Evolutionary conservation across 1,284 basidiomycete genomes (phyloP), one percentile per base, ranked within the genome.

Genomic region (Paramarasmius palmivorus): DNA sequence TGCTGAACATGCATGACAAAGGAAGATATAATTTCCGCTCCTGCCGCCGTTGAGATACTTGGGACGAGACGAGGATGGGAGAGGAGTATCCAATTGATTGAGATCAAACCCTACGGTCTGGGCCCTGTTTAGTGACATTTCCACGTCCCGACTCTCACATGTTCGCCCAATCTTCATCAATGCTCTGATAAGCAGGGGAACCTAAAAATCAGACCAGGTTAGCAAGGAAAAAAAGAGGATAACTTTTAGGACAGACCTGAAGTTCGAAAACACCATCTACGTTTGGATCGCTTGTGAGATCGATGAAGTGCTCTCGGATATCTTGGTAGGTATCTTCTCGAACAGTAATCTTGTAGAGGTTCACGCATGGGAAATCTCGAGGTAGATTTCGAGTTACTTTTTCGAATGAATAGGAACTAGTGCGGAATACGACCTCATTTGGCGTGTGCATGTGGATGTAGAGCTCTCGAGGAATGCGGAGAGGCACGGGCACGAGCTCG

Each of bases 261-360:
- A 90, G 80, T 72, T 99, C 97, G 65, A 90, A 99, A 1, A 98
- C 91, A 1, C 94, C 95, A 61, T 98, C 95, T 7, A 98, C 93
- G 65, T 93, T 95, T 0, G 95, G 92, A 63, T 96, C 92, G 67
- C 97, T 98, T 58, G 88, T 92, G 50, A 99, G 78, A 63, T 93
- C 88, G 32, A 93, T 89, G 65, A 98, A 98, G 67, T 97, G 92
- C 53, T 92, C 87, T 62, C 94, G 90, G 25, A 90, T 91, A 40
- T 92, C 86, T 32, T 90, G 77, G 68, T 89, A 99, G 14, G 88
- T 72, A 3, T 90, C 87, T 68, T 99, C 97, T 36, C 88, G 81
- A 26, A 97, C 93, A 1, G 83, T 79, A 46, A 99, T 73, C 60
- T 88, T 89, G 77, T 92, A 96, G 0, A 99, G 76, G 67, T 98